A percentile compares a stretch with the other conserved stretches of the same genome.
These are phyloP conservation scores for Talaromyces amestolkiae DNA, from an alignment of 2,329 filamentous ascomycete genomes.

Conservation along the genomic window DNA sequence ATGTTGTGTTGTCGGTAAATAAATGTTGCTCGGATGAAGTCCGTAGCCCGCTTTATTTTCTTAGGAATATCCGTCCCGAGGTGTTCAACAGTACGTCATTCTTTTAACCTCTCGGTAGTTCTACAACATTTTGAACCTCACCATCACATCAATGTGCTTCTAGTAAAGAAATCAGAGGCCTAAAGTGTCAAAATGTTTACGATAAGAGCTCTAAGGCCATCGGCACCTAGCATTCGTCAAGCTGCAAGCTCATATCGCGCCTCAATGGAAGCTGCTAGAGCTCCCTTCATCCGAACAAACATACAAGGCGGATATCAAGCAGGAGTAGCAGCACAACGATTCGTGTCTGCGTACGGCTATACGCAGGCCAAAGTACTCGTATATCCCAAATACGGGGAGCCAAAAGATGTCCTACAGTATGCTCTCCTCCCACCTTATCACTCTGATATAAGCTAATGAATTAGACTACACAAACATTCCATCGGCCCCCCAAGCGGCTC, in stretches of 20 bases:
- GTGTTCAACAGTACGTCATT: conserved; percentile 14
- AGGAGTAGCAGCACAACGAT: conserved; percentile 30
- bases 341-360: conserved; percentile 50
- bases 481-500: conserved; percentile 55
- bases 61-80: neutral
- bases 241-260: conserved; percentile 13
- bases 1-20: neutral
- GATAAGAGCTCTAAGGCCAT: neutral
- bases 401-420: conserved; percentile 48
- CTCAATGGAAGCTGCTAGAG: conserved; percentile 19
- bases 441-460: neutral
- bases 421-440: neutral
- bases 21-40: conserved; percentile 1
- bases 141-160: too few species aligned
- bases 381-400: conserved; percentile 49
- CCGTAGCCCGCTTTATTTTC: conserved; percentile 1
- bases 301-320: conserved; percentile 19
- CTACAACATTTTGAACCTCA: neutral
- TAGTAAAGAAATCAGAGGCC: too few species aligned
- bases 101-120: neutral
- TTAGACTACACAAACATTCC: conserved; percentile 48
- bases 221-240: neutral
- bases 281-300: conserved; percentile 19
- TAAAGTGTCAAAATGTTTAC: conserved; percentile 11
- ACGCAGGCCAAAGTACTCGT: conserved; percentile 50